A percentile compares a stretch with the other conserved stretches of the same genome.
Conservation (phyloP, 176 grass and related monocot genomes). For the Dendrocalamus sinicus region DNA sequence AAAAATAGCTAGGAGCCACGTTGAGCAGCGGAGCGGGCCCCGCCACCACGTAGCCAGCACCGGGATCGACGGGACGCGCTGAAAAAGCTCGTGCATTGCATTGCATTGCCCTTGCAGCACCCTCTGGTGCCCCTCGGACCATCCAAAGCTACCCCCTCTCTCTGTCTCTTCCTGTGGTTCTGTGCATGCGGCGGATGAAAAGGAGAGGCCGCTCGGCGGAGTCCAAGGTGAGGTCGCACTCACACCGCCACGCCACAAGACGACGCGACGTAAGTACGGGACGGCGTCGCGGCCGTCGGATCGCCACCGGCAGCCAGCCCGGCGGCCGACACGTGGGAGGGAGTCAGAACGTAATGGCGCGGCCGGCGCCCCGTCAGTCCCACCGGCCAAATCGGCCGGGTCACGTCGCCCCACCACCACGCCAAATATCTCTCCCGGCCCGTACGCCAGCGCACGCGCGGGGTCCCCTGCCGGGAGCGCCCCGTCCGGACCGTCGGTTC, state of each 20-base stretch:
- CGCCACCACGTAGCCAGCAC: background rate
- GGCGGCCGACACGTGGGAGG: conserved; percentile 2
- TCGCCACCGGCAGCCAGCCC: background rate
- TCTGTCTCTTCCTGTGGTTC: background rate
- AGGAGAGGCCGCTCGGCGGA: background rate
- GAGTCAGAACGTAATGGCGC: background rate
- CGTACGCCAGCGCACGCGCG: background rate
- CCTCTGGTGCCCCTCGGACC: conserved; percentile 1
- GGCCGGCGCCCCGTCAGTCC: background rate
- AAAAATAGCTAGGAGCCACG: too few species aligned
- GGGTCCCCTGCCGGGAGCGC: background rate
- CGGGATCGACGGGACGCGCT: conserved; percentile 25
- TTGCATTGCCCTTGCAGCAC: background rate
- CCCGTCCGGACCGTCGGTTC: background rate
- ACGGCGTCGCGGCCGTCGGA: background rate
- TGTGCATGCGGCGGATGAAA: background rate
- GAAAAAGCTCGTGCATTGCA: background rate
- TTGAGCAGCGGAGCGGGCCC: background rate
- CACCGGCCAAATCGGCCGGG: background rate
- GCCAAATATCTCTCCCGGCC: background rate
- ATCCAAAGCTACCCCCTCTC: background rate
- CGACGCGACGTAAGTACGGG: background rate
- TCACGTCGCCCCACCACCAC: background rate
- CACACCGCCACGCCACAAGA: background rate
- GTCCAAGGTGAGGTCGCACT: conserved; percentile 30